Base-by-base conservation (phyloP, 2,329 filamentous ascomycete species). In the Paraconiothyrium sp. region DNA sequence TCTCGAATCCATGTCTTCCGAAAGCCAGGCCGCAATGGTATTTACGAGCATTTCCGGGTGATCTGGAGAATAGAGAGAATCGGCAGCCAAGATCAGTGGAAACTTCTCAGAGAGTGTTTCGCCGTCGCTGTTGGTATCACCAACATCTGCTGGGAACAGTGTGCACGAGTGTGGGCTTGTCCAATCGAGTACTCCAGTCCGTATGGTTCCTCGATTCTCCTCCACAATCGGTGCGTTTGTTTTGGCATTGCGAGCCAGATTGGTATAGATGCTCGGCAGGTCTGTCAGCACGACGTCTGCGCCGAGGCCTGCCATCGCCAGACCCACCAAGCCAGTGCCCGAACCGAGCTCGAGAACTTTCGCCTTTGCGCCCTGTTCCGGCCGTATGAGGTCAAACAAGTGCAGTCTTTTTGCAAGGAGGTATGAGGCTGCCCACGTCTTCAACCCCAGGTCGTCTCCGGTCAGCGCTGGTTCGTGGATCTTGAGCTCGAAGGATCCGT, bases 361-460 rank as follows among this genome's bases (percentile, higher is more conserved):
- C 14, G 62, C 50, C 27, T 58, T 65, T 7, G 58, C n/a, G 10
- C 52, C 51, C 16, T 27, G 39, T 16, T 20, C 49, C 14, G 27
- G 4, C 1, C 59, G 34, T 13, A 67, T 39, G 6, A 76, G 44
- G 4, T 66, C 39, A 16, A 85, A 73, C 3, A 62, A 64, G 51
- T 73, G 72, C 30, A 98, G 85, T 27, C 91, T 88, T 67, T 88
- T 90, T 0, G 94, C 91, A 4, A 98, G 88, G 2, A 96, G 85
- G 73, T 93, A 96, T 0, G 93, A 94, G 0, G 93, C 94, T 0
- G 92, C 92, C 95, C 95, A 98, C 0, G 95, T 99, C 79, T 99
- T 98, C 76, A 96, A 85, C 1, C 95, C 95, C 20, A 98, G 84
- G 61, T 92, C 91, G 77, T 97, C 94, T 7, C 91, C 91, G 0